Evolutionary conservation across 2,329 filamentous ascomycete species (phyloP).

Genomic region (Chaetomiaceae sp.): DNA sequence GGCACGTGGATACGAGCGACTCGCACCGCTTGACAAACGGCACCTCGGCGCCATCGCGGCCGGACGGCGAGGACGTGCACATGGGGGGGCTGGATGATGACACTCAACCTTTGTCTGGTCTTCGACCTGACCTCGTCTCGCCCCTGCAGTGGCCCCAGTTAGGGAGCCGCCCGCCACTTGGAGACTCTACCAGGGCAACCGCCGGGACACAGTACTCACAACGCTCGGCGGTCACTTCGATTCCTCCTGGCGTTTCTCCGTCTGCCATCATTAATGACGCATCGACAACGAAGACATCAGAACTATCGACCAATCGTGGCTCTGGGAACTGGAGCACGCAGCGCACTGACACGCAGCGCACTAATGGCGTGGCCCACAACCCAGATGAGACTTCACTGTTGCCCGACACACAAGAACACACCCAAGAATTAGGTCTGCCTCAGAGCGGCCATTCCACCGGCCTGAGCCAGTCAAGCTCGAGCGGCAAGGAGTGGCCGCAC

Average conservation of each 20-base stretch:
- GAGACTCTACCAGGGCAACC: constrained; percentile 38
- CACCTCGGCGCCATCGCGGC: constrained; percentile 45
- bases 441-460: constrained; percentile 18
- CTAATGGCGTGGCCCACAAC: constrained; percentile 57
- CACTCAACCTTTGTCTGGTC: constrained; percentile 40
- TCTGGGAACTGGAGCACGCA: constrained; percentile 67
- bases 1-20: constrained; percentile 43
- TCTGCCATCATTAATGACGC: constrained; percentile 72
- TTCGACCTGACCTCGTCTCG: constrained; percentile 40
- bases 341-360: constrained; percentile 63
- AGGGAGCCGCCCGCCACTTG: constrained; percentile 22
- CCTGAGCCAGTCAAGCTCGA: constrained; percentile 45
- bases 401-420: constrained; percentile 52
- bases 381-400: constrained; percentile 45
- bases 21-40: constrained; percentile 51
- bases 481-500: constrained; percentile 53
- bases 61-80: constrained; percentile 52
- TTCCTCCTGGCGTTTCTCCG: constrained; percentile 55
- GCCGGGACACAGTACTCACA: constrained; percentile 59
- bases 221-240: constrained; percentile 53
- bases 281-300: constrained; percentile 87
- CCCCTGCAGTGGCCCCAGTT: constrained; percentile 41
- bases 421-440: constrained; percentile 37
- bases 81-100: constrained; percentile 57
- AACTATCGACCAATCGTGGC: constrained; percentile 58